These are phyloP conservation scores for Suillus discolor DNA, from an alignment of 768 basidiomycete species.

Conservation along the genomic window DNA sequence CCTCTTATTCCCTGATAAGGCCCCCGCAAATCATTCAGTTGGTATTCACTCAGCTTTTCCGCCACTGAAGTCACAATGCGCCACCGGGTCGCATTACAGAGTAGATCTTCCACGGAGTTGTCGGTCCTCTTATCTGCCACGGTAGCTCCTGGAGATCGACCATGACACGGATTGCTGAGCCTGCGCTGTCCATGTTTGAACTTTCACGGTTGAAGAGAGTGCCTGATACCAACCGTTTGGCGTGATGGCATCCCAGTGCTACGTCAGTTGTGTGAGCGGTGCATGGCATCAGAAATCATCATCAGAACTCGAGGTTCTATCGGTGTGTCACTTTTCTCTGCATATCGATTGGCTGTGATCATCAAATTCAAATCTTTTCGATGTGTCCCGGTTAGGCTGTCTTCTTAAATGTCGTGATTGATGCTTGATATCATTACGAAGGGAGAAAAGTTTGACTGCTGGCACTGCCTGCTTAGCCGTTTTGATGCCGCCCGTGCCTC, in stretches of 20 bases:
- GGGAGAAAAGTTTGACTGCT: background rate
- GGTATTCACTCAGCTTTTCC: background rate
- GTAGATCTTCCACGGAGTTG: slow-evolving; percentile 1
- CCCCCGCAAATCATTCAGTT: background rate
- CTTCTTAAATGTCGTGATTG: background rate
- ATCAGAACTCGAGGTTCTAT: background rate
- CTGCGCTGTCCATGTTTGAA: background rate
- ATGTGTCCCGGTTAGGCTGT: background rate
- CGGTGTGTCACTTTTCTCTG: slow-evolving; percentile 4
- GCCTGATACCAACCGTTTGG: background rate
- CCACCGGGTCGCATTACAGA: background rate
- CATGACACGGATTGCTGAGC: background rate
- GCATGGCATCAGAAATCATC: background rate
- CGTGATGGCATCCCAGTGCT: background rate
- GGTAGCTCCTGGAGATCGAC: background rate
- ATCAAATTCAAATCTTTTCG: background rate
- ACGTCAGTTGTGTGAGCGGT: background rate
- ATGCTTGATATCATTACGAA: background rate
- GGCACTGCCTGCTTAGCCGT: background rate
- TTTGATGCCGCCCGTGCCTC: background rate
- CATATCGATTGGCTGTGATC: background rate
- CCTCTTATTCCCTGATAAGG: background rate
- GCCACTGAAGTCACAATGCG: background rate
- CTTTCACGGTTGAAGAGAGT: background rate
- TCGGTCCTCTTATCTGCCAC: background rate